These are phyloP conservation scores for Daldinia decipiens DNA, from an alignment of 495 filamentous ascomycete species.

Conservation along the genomic window DNA sequence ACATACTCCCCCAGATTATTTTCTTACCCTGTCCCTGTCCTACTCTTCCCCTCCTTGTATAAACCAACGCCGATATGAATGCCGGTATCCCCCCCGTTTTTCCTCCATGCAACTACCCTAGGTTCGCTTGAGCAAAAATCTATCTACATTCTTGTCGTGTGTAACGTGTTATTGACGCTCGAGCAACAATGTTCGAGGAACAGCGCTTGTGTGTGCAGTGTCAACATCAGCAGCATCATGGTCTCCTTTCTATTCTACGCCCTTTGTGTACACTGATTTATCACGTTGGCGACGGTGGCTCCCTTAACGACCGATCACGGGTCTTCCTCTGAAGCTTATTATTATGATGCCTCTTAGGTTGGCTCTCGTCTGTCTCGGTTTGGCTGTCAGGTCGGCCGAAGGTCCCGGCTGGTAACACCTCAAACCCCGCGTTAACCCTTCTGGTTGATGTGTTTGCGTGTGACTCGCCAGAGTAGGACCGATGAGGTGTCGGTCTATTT, in stretches of 20 bases:
- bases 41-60: slow-evolving; percentile 12
- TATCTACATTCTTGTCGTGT: slow-evolving; percentile 35
- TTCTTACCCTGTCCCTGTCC: background rate
- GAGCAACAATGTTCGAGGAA: slow-evolving; percentile 14
- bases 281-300: slow-evolving; percentile 23
- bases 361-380: slow-evolving; percentile 27
- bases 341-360: slow-evolving; percentile 24
- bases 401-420: slow-evolving; percentile 68
- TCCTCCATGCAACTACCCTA: slow-evolving; percentile 26
- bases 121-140: slow-evolving; percentile 39
- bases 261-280: slow-evolving; percentile 24
- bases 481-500: slow-evolving; percentile 41
- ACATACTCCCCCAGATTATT: slow-evolving; percentile 4
- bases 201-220: slow-evolving; percentile 1
- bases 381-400: slow-evolving; percentile 44
- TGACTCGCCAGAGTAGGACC: slow-evolving; percentile 54
- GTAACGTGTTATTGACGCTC: slow-evolving; percentile 16
- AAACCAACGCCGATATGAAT: slow-evolving; percentile 34
- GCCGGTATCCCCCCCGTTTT: slow-evolving; percentile 10
- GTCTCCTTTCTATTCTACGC: slow-evolving; percentile 21
- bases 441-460: slow-evolving; percentile 59
- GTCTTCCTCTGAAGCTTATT: slow-evolving; percentile 37
- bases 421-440: slow-evolving; percentile 70
- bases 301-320: slow-evolving; percentile 29
- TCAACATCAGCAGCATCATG: slow-evolving; percentile 14